phyloP scores from a whole-genome alignment of 2,329 filamentous ascomycete genomes.

The Leptographium galeiforme region DNA sequence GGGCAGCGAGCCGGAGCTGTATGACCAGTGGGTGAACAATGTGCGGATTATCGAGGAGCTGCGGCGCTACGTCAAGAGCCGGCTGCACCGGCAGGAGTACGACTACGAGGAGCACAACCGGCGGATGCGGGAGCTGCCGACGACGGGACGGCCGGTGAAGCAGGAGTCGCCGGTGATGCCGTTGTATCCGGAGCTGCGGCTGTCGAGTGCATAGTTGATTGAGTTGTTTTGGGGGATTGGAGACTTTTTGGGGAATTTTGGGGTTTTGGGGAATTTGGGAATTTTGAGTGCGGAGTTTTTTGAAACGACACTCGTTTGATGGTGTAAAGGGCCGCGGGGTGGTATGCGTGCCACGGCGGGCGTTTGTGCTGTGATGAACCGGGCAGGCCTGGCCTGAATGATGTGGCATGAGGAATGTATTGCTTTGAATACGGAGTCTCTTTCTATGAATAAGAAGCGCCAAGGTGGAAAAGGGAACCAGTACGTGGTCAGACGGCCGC shows the following conservation, averaged over 20 bases:
- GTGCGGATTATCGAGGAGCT: constrained; percentile 51
- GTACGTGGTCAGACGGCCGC: too few species aligned
- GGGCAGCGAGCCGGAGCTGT: constrained; percentile 42
- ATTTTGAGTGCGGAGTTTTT: background rate
- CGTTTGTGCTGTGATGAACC: background rate
- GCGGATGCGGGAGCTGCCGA: constrained; percentile 3
- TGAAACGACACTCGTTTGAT: too few species aligned
- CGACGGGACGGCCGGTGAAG: constrained; percentile 16
- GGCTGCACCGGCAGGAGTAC: constrained; percentile 44
- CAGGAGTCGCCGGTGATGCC: constrained; percentile 3
- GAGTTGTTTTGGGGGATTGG: background rate
- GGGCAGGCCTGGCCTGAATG: too few species aligned
- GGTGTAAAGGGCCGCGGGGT: too few species aligned
- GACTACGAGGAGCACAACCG: constrained; percentile 12
- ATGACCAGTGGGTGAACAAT: constrained; percentile 53
- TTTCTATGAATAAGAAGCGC: background rate
- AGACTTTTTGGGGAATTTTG: background rate
- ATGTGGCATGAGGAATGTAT: too few species aligned
- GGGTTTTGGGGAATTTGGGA: background rate
- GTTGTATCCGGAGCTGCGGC: constrained; percentile 11
- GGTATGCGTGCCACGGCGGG: background rate
- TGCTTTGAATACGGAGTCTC: background rate
- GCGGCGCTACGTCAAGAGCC: constrained; percentile 41
- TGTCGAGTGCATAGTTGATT: constrained; percentile 7
- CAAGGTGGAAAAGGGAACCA: too few species aligned